Evolutionary conservation across 768 basidiomycete genomes (phyloP).

Genomic region (Calocybe gangraenosa): DNA sequence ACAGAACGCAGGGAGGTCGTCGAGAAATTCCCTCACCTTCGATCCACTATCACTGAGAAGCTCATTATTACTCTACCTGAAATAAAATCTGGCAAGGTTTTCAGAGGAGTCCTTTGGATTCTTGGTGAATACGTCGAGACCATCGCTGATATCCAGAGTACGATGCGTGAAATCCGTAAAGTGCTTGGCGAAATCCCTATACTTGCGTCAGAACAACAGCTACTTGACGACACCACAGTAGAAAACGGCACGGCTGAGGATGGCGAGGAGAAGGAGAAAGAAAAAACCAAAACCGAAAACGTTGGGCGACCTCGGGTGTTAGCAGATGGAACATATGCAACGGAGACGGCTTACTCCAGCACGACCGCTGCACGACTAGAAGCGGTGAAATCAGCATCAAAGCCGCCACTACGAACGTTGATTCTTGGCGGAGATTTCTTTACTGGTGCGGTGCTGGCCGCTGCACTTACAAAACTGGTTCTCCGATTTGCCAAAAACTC

Average conservation of each 20-base stretch:
- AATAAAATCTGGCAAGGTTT: conserved; percentile 96
- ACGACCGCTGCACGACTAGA: conserved; percentile 63
- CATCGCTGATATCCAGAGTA: conserved; percentile 59
- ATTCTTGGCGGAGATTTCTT: conserved; percentile 97
- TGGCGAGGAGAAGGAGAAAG: conserved; percentile 47
- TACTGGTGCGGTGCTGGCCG: conserved; percentile 88
- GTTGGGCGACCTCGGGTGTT: conserved; percentile 71
- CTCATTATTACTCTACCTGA: conserved; percentile 76
- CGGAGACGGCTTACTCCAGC: conserved; percentile 85
- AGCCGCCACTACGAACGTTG: conserved; percentile 86
- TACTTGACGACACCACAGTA: conserved; percentile 71
- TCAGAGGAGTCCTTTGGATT: conserved; percentile 95
- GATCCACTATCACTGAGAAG: conserved; percentile 79
- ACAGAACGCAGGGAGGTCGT: conserved; percentile 72
- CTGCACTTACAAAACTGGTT: conserved; percentile 87
- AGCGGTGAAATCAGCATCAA: conserved; percentile 79
- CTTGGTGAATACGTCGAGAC: conserved; percentile 91
- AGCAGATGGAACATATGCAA: conserved; percentile 97
- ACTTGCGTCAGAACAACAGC: conserved; percentile 80
- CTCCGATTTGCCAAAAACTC: conserved; percentile 66
- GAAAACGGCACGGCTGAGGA: conserved; percentile 42
- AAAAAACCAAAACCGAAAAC: conserved; percentile 39
- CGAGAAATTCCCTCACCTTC: conserved; percentile 91
- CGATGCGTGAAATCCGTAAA: conserved; percentile 76
- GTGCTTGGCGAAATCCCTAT: conserved; percentile 98